phyloP scores from a whole-genome alignment of 192 early-diverging fungal species.

The Coemansia sp. region DNA sequence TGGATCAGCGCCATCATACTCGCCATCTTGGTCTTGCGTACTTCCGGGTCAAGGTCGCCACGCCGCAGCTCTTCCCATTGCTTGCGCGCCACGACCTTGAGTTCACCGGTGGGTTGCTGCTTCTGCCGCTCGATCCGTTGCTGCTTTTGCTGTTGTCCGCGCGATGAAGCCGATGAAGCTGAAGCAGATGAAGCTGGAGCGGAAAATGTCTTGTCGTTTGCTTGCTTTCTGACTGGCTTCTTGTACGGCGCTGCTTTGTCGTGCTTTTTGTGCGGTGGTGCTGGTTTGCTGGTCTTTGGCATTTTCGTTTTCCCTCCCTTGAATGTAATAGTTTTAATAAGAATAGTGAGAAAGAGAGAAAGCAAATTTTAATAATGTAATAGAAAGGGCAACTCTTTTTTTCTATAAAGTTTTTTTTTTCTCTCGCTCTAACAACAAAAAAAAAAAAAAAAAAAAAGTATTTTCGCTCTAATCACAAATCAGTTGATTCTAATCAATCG shows the following conservation, averaged over 20 bases:
- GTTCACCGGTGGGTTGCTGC: slow-evolving; percentile 59
- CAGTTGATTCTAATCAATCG: neutral
- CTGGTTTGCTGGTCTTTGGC: neutral
- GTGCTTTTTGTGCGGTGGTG: neutral
- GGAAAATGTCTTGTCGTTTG: no score
- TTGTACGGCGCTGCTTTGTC: neutral
- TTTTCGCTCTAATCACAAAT: neutral
- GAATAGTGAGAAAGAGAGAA: neutral
- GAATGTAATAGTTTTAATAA: neutral
- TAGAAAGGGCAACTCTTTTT: no score
- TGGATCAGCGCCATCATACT: slow-evolving; percentile 78
- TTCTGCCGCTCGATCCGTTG: slow-evolving; percentile 28
- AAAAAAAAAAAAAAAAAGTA: neutral
- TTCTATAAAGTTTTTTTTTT: no score
- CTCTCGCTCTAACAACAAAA: no score
- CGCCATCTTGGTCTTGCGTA: slow-evolving; percentile 66
- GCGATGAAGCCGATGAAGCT: neutral
- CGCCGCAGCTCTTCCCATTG: slow-evolving; percentile 85
- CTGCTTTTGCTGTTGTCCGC: slow-evolving; percentile 2
- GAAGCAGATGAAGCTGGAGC: no score
- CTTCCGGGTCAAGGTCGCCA: slow-evolving; percentile 63
- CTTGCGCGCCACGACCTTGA: slow-evolving; percentile 72
- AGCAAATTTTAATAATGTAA: no score
- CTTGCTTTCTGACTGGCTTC: neutral
- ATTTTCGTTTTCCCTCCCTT: neutral